phyloP scores from a whole-genome alignment of 2,329 filamentous ascomycete genomes.

The Arthrobotrys conoides region DNA sequence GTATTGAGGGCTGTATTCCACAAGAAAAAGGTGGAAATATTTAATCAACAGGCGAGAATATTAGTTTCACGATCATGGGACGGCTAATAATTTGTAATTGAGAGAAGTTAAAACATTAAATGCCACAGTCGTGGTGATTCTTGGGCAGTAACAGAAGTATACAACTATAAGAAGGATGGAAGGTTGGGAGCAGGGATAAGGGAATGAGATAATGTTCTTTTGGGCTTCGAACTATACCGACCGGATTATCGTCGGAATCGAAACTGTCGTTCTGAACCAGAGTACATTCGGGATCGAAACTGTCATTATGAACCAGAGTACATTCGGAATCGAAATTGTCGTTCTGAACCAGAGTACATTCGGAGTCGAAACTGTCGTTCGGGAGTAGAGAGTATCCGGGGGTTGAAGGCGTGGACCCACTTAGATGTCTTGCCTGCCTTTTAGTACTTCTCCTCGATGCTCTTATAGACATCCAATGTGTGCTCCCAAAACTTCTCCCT shows the following conservation, averaged over 20 bases:
- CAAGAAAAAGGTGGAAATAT: neutral
- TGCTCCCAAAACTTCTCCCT: slow-evolving; percentile 66
- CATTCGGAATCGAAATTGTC: neutral
- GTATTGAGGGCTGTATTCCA: neutral
- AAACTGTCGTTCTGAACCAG: neutral
- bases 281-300: neutral
- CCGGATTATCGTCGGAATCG: neutral
- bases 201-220: too few relatives aligned
- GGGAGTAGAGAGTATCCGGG: neutral
- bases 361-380: neutral
- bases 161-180: neutral
- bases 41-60: too few relatives aligned
- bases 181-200: too few relatives aligned
- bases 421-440: slow-evolving; percentile 7
- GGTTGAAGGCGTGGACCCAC: neutral
- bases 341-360: neutral
- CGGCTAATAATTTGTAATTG: neutral
- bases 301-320: neutral
- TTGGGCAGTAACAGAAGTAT: neutral
- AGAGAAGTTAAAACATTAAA: neutral
- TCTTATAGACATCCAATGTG: slow-evolving; percentile 62
- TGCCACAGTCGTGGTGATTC: neutral
- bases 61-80: neutral
- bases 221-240: neutral
- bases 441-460: slow-evolving; percentile 37